Evolutionary conservation across 345 rosid genomes (phyloP), one percentile per base, ranked within the genome.

Genomic region (Gossypium australe): DNA sequence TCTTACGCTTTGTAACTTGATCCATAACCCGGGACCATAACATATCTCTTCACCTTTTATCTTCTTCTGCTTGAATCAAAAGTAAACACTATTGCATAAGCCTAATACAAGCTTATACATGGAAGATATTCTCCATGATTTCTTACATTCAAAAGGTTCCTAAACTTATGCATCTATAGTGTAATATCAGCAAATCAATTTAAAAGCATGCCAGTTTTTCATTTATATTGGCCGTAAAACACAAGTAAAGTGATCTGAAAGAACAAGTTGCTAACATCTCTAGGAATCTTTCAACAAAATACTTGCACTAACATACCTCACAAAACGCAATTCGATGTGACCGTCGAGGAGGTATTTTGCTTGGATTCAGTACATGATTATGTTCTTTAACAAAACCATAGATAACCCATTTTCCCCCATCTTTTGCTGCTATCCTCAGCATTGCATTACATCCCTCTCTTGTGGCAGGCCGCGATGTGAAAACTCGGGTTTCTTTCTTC

Each of bases 361-460:
- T 76, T 6, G 86, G 84, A 65, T 71, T 80, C 52, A 83, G 71
- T 52, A 67, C 84, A 65, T 83, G 86, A 77, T 67, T 83, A 71
- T 78, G 86, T n/a, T 83, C 86, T 74, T 83, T 83, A 20, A 70
- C 17, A 65, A 80, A 78, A 83, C 84, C 80, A 78, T 83, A 80
- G 24, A 83, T 76, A 71, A 80, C 77, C 86, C 86, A 84, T 76
- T 81, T 80, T 53, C 80, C 79, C 25, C 80, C 82, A 74, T 78
- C 86, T 75, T 81, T 84, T 9, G 71, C 67, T 48, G 82, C 79
- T 74, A 84, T 81, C 70, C 84, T 78, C 72, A 84, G 56, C 86
- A 84, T 78, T 12, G 84, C 84, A 80, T 78, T 74, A 76, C 86
- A 83, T 74, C 86, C 86, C 71, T 74, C 77, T 49, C 82, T 80